Base-by-base conservation (phyloP, 1,284 basidiomycete genomes). In the Trichosporon inkin region DNA sequence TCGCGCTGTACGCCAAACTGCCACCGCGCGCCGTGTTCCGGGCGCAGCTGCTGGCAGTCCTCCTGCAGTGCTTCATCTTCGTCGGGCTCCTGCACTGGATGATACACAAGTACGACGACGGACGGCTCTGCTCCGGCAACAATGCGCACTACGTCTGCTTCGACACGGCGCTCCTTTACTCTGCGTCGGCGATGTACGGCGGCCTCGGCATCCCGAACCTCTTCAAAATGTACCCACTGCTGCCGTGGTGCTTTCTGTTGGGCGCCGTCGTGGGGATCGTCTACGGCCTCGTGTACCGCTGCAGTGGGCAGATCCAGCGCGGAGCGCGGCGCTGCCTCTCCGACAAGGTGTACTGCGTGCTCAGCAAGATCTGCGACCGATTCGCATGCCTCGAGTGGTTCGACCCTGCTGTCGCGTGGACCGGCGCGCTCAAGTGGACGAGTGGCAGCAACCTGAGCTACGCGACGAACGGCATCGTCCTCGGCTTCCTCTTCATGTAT, bases 41-140 rank as follows among this genome's bases (percentile, higher is more conserved):
- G 13, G 81, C 85, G 22, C 89, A 92, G 71, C 74, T 87, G 49
- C 71, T 87, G 40, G 84, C 88, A 6, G 82, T 38, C 11, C 10
- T 59, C 10, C n/a, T 59, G 22, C 54, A 49, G 36, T 22, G 17
- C 36, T 55, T 62, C 44, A 20, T 62, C 40, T 62, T 51, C 52
- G 51, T 61, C 19, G 39, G 24, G 8, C 44, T 61, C 1, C 17
- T 54, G 20, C 47, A 61, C 22, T 55, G 53, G 53, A 49, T 62
- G 41, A 24, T 62, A 10, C 40, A 44, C n/a, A 34, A 38, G 36
- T 62, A 53, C 53, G 58, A 62, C 35, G 39, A 24, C 13, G 57
- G 41, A 35, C 16, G 22, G 6, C 32, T 62, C 13, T 62, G 56
- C 56, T 17, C 36, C 17, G 47, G 40, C 38, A 17, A 56, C 54